Evolutionary conservation across 352 stramenopile genomes (phyloP).

Genomic region (Phytophthora tentaculata): DNA sequence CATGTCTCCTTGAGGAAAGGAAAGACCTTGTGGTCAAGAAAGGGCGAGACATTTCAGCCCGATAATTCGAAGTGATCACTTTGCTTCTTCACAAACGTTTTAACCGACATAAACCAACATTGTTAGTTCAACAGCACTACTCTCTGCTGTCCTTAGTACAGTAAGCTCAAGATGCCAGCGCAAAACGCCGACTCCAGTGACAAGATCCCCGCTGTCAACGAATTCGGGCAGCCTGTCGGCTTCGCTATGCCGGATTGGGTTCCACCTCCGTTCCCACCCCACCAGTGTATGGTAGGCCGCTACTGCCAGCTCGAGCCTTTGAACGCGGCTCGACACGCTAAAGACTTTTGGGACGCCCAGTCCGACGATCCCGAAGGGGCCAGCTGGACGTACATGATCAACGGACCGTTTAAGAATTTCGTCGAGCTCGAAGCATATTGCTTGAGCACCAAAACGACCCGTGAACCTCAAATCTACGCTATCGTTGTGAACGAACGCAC

Average conservation of each 20-base stretch:
- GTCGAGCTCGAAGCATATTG: conserved; percentile 10
- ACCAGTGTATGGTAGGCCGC: conserved; percentile 6
- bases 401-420: conserved; percentile 16
- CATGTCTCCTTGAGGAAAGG: no score
- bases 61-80: no score
- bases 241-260: conserved; percentile 7
- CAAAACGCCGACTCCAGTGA: background rate
- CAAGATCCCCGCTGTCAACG: conserved; percentile 4
- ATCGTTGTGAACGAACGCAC: conserved; percentile 10
- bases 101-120: no score
- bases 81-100: no score
- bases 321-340: background rate
- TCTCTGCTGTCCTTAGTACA: no score
- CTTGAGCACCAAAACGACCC: conserved; percentile 2
- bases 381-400: conserved; percentile 27
- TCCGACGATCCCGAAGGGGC: conserved; percentile 10
- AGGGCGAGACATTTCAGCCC: no score
- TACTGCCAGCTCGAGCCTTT: conserved; percentile 33
- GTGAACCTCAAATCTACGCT: conserved; percentile 19
- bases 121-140: no score
- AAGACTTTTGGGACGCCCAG: no score
- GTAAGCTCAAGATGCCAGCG: no score
- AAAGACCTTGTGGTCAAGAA: no score
- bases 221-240: conserved; percentile 19
- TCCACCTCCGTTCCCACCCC: conserved; percentile 7